Conservation (phyloP, 2,329 filamentous ascomycete species). For the Ceratocystis harringtonii region DNA sequence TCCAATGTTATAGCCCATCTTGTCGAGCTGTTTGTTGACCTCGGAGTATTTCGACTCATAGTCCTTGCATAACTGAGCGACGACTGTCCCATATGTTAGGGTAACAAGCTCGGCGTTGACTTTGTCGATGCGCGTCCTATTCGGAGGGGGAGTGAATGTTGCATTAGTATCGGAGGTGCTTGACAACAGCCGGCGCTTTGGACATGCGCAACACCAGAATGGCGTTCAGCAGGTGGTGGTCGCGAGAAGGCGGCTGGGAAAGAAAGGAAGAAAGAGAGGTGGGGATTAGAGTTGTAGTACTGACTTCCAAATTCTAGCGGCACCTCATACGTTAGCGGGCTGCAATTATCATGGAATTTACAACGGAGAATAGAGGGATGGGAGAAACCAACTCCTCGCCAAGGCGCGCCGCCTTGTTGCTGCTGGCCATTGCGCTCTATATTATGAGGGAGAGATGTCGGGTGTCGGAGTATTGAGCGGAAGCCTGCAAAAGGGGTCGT, state of each 20-base stretch:
- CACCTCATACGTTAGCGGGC: constrained; percentile 18
- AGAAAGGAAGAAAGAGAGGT: neutral
- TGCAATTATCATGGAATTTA: constrained; percentile 4
- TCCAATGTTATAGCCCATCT: constrained; percentile 99
- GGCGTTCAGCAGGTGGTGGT: neutral
- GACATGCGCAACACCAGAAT: neutral
- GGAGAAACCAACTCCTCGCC: constrained; percentile 42
- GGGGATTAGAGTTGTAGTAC: constrained; percentile 25
- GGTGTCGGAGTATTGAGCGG: neutral
- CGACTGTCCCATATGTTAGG: constrained; percentile 93
- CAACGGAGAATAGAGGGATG: neutral
- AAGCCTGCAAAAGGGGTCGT: neutral
- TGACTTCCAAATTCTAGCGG: constrained; percentile 77
- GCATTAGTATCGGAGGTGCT: neutral
- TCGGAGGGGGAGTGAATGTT: neutral
- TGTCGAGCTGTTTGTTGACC: constrained; percentile 94
- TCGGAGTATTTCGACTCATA: constrained; percentile 87
- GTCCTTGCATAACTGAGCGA: constrained; percentile 91
- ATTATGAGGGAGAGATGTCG: neutral
- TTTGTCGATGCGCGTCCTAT: constrained; percentile 85
- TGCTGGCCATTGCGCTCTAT: constrained; percentile 35
- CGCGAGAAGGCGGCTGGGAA: neutral
- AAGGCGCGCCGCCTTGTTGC: constrained; percentile 45
- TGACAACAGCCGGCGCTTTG: neutral
- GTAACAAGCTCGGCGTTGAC: constrained; percentile 96